Conservation (phyloP, 352 stramenopile species). For the Achlya hypogyna region DNA sequence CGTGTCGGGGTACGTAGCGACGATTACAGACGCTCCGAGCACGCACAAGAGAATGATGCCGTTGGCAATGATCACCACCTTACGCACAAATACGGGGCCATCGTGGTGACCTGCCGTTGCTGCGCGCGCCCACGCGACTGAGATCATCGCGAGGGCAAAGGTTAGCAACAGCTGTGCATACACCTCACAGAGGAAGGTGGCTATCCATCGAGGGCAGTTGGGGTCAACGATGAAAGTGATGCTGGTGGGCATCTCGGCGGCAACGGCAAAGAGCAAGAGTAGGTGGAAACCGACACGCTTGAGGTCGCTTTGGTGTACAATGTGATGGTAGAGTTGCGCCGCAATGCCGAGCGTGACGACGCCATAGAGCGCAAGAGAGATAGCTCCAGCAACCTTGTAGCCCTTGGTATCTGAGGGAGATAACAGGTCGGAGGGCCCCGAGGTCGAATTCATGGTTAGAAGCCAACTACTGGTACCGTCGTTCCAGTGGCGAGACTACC, state of each 20-base stretch:
- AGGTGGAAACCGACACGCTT: neutral
- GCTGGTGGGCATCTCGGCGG: neutral
- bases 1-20: slow-evolving; percentile 45
- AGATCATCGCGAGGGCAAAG: neutral
- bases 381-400: neutral
- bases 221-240: neutral
- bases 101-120: slow-evolving; percentile 12
- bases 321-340: neutral
- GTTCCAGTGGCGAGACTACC: no score
- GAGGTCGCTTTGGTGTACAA: neutral
- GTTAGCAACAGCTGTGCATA: neutral
- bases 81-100: slow-evolving; percentile 37
- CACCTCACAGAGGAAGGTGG: neutral
- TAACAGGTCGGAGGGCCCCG: no score
- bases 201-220: neutral
- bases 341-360: neutral
- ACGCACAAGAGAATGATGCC: slow-evolving; percentile 21
- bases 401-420: neutral
- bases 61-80: slow-evolving; percentile 57
- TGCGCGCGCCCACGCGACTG: neutral
- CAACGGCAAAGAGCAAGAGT: neutral
- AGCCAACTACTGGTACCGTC: no score
- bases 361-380: neutral
- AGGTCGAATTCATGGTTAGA: no score
- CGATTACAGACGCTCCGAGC: slow-evolving; percentile 41